A percentile compares a stretch with the other conserved stretches of the same genome.
These are phyloP conservation scores for Neoascochyta sp. DNA, from an alignment of 2,329 filamentous ascomycete species.

Conservation along the genomic window DNA sequence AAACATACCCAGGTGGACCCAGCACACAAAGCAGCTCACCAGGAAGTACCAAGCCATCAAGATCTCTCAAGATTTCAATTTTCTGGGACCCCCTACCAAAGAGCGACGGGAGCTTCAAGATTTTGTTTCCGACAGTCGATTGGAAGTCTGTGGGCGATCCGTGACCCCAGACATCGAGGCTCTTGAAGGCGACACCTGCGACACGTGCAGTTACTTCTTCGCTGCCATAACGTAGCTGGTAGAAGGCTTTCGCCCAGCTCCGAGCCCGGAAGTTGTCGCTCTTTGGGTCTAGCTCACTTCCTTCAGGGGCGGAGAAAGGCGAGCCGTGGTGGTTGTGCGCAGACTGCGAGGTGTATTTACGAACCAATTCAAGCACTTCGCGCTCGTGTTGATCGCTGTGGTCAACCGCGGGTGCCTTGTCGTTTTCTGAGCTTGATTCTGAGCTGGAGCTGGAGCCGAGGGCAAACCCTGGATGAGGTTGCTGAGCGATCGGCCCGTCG, in stretches of 20 bases:
- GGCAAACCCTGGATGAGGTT: too few relatives aligned
- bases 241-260: conserved; percentile 46
- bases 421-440: conserved; percentile 9
- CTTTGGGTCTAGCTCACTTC: conserved; percentile 42
- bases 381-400: conserved; percentile 11
- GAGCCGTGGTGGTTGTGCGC: conserved; percentile 33
- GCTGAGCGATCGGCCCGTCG: too few relatives aligned
- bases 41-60: conserved; percentile 63
- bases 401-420: conserved; percentile 1
- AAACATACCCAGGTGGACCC: conserved; percentile 54
- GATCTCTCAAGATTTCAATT: conserved; percentile 62
- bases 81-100: conserved; percentile 47
- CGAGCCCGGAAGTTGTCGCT: conserved; percentile 43
- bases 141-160: conserved; percentile 66
- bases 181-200: conserved; percentile 61
- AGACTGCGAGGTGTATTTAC: conserved; percentile 38
- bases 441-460: conserved; percentile 16
- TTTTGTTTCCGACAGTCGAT: conserved; percentile 59
- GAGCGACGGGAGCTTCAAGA: conserved; percentile 58
- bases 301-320: conserved; percentile 32
- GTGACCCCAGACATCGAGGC: conserved; percentile 63
- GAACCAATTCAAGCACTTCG: conserved; percentile 34
- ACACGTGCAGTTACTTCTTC: conserved; percentile 51
- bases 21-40: conserved; percentile 72
- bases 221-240: conserved; percentile 42